Conservation (phyloP, 2,329 filamentous ascomycete genomes). For the Gnomoniopsis sp. region DNA sequence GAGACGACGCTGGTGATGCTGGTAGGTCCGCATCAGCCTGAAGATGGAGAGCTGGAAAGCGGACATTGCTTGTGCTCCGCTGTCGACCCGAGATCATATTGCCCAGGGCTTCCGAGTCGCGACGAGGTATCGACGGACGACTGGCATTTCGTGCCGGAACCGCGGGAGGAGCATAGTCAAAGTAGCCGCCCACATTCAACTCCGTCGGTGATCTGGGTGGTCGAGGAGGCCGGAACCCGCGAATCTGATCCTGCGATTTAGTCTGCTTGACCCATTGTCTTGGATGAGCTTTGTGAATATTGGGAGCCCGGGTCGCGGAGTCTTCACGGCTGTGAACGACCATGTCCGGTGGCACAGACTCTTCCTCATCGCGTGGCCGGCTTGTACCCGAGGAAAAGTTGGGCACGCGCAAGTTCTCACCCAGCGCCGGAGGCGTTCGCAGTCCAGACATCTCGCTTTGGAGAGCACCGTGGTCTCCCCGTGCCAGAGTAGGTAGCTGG, state of each 20-base stretch:
- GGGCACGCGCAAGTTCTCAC: constrained; percentile 41
- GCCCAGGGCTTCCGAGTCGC: constrained; percentile 37
- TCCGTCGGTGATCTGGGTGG: constrained; percentile 47
- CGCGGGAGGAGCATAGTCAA: constrained; percentile 34
- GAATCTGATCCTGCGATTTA: constrained; percentile 49
- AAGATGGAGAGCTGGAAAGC: constrained; percentile 38
- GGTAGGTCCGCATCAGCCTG: constrained; percentile 23
- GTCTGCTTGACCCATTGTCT: constrained; percentile 39
- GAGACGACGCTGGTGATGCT: constrained; percentile 24
- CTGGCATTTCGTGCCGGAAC: constrained; percentile 55
- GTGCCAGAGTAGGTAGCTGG: constrained; percentile 38
- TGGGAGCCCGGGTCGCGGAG: constrained; percentile 22
- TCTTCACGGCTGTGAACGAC: constrained; percentile 20
- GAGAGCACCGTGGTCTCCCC: constrained; percentile 37
- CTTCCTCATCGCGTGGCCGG: constrained; percentile 11
- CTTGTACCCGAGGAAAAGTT: constrained; percentile 44
- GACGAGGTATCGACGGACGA: constrained; percentile 44
- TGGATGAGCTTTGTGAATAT: constrained; percentile 29
- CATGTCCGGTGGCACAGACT: constrained; percentile 11
- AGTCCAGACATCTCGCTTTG: constrained; percentile 42
- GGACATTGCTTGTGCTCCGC: constrained; percentile 42
- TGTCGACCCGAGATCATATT: constrained; percentile 38
- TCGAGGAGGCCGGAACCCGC: constrained; percentile 41
- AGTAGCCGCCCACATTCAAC: constrained; percentile 22
- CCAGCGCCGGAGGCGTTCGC: constrained; percentile 34